Evolutionary conservation across 148 eudicot species (phyloP).

Genomic region (Agrostemma githago): DNA sequence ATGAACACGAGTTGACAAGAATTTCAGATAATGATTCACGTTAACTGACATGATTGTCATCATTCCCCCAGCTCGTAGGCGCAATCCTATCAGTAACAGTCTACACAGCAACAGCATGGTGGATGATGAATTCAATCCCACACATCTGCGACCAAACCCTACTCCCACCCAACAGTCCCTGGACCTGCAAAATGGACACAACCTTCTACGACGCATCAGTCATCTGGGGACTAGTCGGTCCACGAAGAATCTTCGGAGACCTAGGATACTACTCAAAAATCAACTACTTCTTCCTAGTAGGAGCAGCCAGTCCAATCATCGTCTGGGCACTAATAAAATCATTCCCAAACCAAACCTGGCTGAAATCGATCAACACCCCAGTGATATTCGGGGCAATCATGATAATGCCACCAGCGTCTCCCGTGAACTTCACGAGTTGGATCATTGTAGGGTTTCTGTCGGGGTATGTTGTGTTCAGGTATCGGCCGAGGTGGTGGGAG

Average conservation of each 20-base stretch:
- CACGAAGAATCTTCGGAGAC: constrained; percentile 75
- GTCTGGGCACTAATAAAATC: constrained; percentile 51
- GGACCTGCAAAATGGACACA: constrained; percentile 80
- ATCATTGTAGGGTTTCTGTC: constrained; percentile 52
- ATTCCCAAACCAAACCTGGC: constrained; percentile 68
- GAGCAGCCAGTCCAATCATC: constrained; percentile 57
- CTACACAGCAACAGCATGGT: constrained; percentile 89
- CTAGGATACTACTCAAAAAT: constrained; percentile 68
- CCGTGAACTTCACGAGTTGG: constrained; percentile 82
- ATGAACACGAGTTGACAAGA: no score
- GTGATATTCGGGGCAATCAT: constrained; percentile 54
- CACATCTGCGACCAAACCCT: constrained; percentile 49
- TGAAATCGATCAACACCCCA: constrained; percentile 51
- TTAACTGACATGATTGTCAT: no score
- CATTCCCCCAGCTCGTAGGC: constrained; percentile 39
- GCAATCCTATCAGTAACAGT: constrained; percentile 61
- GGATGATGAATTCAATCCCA: constrained; percentile 78
- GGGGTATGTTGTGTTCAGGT: constrained; percentile 51
- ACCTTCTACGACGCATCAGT: constrained; percentile 83
- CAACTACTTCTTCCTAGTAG: constrained; percentile 78
- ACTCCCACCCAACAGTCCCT: constrained; percentile 70
- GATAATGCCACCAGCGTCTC: constrained; percentile 75
- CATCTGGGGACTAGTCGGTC: constrained; percentile 92
- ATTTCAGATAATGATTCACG: no score
- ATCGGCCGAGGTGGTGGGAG: constrained; percentile 64